Evolutionary conservation across 495 filamentous ascomycete species (phyloP).

Genomic region (Echria macrotheca): DNA sequence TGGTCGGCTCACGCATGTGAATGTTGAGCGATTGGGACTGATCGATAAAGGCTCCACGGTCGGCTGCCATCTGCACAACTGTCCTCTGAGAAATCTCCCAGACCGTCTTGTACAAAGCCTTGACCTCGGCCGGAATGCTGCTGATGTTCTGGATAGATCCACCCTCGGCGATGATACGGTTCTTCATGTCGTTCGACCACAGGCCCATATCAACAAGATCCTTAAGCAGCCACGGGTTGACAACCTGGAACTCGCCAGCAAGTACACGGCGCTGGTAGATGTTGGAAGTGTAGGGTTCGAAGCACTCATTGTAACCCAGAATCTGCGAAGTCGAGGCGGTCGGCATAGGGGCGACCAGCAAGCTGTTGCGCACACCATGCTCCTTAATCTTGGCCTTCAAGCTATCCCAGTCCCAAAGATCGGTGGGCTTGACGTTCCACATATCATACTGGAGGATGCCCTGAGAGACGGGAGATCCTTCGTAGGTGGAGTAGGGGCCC

Average conservation of each 20-base stretch:
- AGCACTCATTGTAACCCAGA: constrained; percentile 97
- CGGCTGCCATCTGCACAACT: constrained; percentile 95
- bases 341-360: constrained; percentile 95
- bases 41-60: constrained; percentile 96
- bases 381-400: constrained; percentile 88
- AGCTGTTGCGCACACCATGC: constrained; percentile 87
- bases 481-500: constrained; percentile 83
- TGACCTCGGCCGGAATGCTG: constrained; percentile 93
- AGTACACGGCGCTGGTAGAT: constrained; percentile 98
- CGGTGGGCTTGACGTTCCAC: constrained; percentile 90
- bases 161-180: constrained; percentile 95
- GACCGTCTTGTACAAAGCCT: constrained; percentile 97
- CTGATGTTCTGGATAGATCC: constrained; percentile 95
- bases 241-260: constrained; percentile 97
- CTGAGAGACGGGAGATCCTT: constrained; percentile 90
- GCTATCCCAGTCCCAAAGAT: constrained; percentile 92
- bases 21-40: constrained; percentile 99
- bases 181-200: constrained; percentile 99
- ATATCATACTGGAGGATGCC: constrained; percentile 97
- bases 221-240: constrained; percentile 98
- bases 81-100: constrained; percentile 98
- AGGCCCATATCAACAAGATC: constrained; percentile 96
- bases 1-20: constrained; percentile 96
- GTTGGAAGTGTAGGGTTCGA: constrained; percentile 98
- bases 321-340: constrained; percentile 96